phyloP scores from a whole-genome alignment of 192 early-diverging fungal species.

The Backusella westeae region DNA sequence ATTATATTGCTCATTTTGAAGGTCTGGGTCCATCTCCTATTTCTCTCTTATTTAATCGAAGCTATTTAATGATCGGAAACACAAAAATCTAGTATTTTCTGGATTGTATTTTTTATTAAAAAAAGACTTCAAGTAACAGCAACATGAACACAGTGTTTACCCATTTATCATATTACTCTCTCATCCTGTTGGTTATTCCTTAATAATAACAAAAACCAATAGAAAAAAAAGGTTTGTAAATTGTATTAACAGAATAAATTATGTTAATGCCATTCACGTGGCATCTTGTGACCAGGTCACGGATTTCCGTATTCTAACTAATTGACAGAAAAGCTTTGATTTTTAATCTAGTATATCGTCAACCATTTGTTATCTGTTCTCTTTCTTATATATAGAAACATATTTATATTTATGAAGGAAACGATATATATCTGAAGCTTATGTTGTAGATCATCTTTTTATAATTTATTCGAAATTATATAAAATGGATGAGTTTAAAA shows the following conservation, averaged over 20 bases:
- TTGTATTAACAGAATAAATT: not conserved
- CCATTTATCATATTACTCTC: not conserved
- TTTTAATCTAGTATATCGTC: not conserved
- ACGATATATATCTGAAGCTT: too few species aligned
- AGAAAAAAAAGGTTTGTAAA: not conserved
- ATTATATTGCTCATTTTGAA: not conserved
- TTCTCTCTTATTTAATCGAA: not conserved
- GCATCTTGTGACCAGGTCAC: not conserved
- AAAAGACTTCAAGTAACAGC: too few species aligned
- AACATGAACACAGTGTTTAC: too few species aligned
- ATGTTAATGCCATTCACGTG: not conserved
- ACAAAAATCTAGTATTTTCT: not conserved
- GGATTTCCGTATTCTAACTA: not conserved
- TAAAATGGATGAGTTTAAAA: not conserved
- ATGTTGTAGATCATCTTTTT: not conserved
- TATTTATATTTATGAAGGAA: not conserved
- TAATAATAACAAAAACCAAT: not conserved
- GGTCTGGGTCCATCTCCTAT: conserved; percentile 3
- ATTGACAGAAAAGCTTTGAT: not conserved
- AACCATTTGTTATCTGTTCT: not conserved
- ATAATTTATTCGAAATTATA: not conserved
- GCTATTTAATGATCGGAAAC: conserved; percentile 3
- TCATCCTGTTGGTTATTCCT: not conserved
- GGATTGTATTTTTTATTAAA: not conserved
- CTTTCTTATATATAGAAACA: not conserved